Base-by-base conservation (phyloP, 208 protist genomes). In the Blastocrithidia nonstop region DNA sequence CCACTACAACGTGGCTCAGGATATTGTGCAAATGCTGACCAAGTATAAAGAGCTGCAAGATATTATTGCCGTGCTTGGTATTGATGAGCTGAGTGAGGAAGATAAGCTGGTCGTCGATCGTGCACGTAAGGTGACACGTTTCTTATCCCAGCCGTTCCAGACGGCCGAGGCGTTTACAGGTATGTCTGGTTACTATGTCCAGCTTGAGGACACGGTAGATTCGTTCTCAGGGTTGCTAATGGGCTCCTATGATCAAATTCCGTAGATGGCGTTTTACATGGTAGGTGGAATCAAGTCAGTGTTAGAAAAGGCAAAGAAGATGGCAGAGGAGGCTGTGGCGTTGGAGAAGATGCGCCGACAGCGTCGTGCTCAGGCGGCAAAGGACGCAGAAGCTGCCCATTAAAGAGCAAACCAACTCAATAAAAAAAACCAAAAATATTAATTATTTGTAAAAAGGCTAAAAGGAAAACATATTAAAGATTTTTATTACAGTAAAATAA, bases 11-110 rank as follows among this genome's bases (percentile, higher is more conserved):
- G 71, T 95, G 49, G 95, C 95, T n/a, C 91, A 94, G 69, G 65
- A 73, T 43, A 88, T 97, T 27, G 91, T 97, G 66, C 92, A 98
- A 73, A 94, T 95, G 54, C 78, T 98, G 26, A 96, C 97, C 73
- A 93, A 97, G 67, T 98, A 98, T 84, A 97, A 97, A 71, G 87
- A 93, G 39, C 76, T 98, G 21, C 95, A 98, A 80, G 96, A 98
- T 65, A 98, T 98, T 67, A 98, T 98, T 90, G 96, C 96, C 46
- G 97, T 98, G 83, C 78, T 98, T 13, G 96, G 96, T 83, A 98
- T 98, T 83, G 96, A 98, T 49, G 96, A 98, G 83, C 72, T 98
- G 41, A 95, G 79, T 49, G 96, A 98, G 80, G 95, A 98, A 41
- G 95, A 98, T 75, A 98, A 97, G 79, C 61, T 96, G 6, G 89